Conservation (phyloP, 2,329 filamentous ascomycete genomes). For the Alternaria alternata region DNA sequence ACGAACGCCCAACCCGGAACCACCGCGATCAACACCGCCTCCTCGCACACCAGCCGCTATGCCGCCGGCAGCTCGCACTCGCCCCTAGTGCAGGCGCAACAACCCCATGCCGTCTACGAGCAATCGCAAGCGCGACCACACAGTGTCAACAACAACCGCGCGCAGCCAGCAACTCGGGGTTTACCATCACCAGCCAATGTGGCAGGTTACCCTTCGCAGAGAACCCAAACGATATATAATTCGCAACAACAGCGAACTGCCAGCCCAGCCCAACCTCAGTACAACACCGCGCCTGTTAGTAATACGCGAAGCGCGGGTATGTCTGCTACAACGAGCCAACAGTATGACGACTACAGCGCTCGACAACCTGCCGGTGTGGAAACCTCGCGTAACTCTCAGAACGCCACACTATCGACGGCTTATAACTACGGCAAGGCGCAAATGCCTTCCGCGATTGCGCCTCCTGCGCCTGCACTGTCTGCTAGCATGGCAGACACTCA, state of each 20-base stretch:
- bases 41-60: constrained; percentile 29
- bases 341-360: constrained; percentile 32
- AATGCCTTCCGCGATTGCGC: constrained; percentile 19
- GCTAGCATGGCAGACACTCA: constrained; percentile 33
- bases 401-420: constrained; percentile 22
- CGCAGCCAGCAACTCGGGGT: constrained; percentile 27
- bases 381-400: constrained; percentile 22
- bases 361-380: constrained; percentile 36
- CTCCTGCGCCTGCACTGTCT: constrained; percentile 19
- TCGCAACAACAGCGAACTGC: constrained; percentile 40
- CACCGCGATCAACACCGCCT: constrained; percentile 30
- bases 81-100: constrained; percentile 29
- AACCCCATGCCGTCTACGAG: constrained; percentile 28
- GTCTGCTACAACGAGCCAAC: constrained; percentile 23
- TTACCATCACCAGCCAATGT: constrained; percentile 35
- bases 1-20: constrained; percentile 31
- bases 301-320: constrained; percentile 20
- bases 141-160: constrained; percentile 38
- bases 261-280: constrained; percentile 40
- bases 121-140: constrained; percentile 37
- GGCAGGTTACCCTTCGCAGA: constrained; percentile 38
- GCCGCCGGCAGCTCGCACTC: constrained; percentile 22
- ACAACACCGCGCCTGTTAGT: constrained; percentile 21
- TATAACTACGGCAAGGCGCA: constrained; percentile 33
- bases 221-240: constrained; percentile 30